phyloP scores from a whole-genome alignment of 768 basidiomycete genomes.

The Scleroderma citrinum region DNA sequence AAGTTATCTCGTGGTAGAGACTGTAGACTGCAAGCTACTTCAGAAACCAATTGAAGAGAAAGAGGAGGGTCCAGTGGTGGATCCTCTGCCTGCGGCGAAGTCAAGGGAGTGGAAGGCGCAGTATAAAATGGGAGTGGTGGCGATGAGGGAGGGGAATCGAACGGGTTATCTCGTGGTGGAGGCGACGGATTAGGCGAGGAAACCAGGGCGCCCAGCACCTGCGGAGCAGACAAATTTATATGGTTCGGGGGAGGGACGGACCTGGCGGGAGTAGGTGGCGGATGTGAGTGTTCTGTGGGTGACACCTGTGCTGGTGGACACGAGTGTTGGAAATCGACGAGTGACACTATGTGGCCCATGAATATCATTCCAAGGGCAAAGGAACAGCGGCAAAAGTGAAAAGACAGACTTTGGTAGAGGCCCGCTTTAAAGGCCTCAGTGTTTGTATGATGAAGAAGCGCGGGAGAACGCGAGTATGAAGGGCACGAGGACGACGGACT shows the following conservation, averaged over 20 bases:
- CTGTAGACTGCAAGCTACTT: conserved; percentile 8
- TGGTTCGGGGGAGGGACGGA: conserved; percentile 25
- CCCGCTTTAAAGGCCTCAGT: conserved; percentile 17
- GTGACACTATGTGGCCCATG: conserved; percentile 30
- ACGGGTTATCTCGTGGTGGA: conserved; percentile 30
- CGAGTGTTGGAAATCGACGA: conserved; percentile 23
- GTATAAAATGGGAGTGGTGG: conserved; percentile 40
- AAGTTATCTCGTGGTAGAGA: conserved; percentile 21
- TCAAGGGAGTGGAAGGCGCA: conserved; percentile 42
- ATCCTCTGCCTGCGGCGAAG: conserved; percentile 35
- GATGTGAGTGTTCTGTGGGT: conserved; percentile 1
- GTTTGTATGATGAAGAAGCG: conserved; percentile 13
- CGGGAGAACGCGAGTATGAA: conserved; percentile 17
- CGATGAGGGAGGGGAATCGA: conserved; percentile 33
- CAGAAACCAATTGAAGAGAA: conserved; percentile 14
- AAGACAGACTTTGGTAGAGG: conserved; percentile 19
- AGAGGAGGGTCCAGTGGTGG: conserved; percentile 18
- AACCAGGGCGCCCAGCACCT: conserved; percentile 25
- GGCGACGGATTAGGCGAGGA: conserved; percentile 30
- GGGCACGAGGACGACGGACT: conserved; percentile 26
- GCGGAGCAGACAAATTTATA: conserved; percentile 28
- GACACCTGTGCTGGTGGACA: conserved; percentile 14
- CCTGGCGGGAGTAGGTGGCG: conserved; percentile 8
- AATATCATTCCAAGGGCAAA: conserved; percentile 5
- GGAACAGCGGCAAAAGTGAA: conserved; percentile 2